Percentiles rank a stretch among this genome's conserved stretches.
Evolutionary conservation across 2,329 filamentous ascomycete genomes (phyloP).

Genomic region (Lachnellula cervina): DNA sequence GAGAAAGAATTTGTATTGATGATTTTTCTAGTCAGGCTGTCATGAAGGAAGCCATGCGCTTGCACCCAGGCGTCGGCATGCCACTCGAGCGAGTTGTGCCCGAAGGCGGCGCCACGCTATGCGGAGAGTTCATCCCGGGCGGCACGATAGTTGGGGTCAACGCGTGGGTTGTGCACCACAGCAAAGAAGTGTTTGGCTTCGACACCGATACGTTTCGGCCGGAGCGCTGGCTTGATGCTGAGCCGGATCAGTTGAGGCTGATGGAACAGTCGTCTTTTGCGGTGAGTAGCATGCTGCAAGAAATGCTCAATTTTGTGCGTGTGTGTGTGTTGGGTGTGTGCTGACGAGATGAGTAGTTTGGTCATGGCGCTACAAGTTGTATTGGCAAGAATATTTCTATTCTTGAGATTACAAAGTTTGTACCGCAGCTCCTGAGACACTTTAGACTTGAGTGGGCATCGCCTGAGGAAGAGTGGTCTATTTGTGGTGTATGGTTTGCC

Average conservation of each 20-base stretch:
- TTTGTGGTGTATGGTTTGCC: background rate
- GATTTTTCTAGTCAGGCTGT: slow-evolving; percentile 36
- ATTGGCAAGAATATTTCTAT: slow-evolving; percentile 37
- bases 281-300: background rate
- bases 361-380: slow-evolving; percentile 34
- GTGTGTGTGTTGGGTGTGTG: too few species aligned
- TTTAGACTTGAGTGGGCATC: background rate
- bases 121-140: slow-evolving; percentile 28
- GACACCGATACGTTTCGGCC: background rate
- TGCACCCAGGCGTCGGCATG: slow-evolving; percentile 44
- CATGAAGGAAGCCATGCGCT: slow-evolving; percentile 47
- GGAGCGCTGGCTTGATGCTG: background rate
- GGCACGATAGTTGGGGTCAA: slow-evolving; percentile 33
- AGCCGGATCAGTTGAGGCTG: background rate
- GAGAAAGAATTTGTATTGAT: background rate
- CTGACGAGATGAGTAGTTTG: slow-evolving; percentile 28
- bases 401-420: slow-evolving; percentile 38
- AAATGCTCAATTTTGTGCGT: background rate
- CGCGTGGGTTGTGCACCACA: background rate
- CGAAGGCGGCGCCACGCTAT: slow-evolving; percentile 38
- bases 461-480: background rate
- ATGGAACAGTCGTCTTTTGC: background rate
- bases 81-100: slow-evolving; percentile 45
- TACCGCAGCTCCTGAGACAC: slow-evolving; percentile 28
- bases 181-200: background rate